phyloP scores from a whole-genome alignment of 257 asterid genomes.

The Lithospermum erythrorhizon region DNA sequence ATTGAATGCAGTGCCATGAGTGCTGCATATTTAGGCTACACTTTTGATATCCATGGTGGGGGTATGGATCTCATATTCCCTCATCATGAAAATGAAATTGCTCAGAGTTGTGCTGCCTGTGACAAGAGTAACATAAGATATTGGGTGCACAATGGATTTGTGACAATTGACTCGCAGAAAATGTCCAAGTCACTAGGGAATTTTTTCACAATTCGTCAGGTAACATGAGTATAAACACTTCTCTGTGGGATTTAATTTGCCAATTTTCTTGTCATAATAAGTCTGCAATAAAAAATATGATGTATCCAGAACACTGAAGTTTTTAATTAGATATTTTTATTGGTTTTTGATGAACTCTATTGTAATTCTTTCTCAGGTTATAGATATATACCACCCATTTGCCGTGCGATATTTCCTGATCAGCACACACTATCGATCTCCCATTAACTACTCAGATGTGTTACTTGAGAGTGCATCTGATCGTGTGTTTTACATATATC shows the following conservation, averaged over 20 bases:
- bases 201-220: slow-evolving; percentile 94
- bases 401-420: slow-evolving; percentile 79
- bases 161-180: slow-evolving; percentile 78
- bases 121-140: slow-evolving; percentile 52
- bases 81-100: slow-evolving; percentile 98
- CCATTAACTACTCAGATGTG: slow-evolving; percentile 71
- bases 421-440: slow-evolving; percentile 91
- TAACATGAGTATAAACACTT: slow-evolving; percentile 10
- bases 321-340: not conserved
- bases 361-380: slow-evolving; percentile 41
- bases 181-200: slow-evolving; percentile 98
- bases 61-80: slow-evolving; percentile 98
- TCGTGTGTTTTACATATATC: slow-evolving; percentile 77
- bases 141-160: slow-evolving; percentile 98
- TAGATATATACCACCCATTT: slow-evolving; percentile 83
- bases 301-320: not conserved
- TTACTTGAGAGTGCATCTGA: slow-evolving; percentile 93
- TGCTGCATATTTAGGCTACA: slow-evolving; percentile 71
- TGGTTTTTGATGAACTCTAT: slow-evolving; percentile 5
- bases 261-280: not conserved
- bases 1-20: slow-evolving; percentile 99
- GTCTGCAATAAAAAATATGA: not conserved
- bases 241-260: not conserved
- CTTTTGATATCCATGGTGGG: slow-evolving; percentile 97
- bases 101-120: slow-evolving; percentile 96